Conservation (phyloP, 805 yeast species). For the Barnettozyma pratensis region DNA sequence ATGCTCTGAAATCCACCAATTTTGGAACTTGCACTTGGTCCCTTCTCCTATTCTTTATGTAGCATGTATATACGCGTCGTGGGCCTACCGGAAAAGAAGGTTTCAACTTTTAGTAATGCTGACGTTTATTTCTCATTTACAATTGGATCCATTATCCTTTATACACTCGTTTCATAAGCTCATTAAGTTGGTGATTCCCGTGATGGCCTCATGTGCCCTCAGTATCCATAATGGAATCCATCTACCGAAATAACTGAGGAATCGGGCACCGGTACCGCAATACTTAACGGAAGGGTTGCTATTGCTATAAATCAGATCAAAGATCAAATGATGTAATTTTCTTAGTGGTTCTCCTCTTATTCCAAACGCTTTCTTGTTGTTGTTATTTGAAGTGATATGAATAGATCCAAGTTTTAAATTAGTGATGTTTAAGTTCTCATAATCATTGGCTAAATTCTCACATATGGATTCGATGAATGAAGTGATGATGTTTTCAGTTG, state of each 20-base stretch:
- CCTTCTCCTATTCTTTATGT: slow-evolving; percentile 4
- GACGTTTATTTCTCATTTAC: too few relatives aligned
- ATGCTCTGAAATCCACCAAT: too few relatives aligned
- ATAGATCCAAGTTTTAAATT: slow-evolving; percentile 44
- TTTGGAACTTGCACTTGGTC: too few relatives aligned
- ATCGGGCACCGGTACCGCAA: slow-evolving; percentile 23
- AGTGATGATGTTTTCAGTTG: slow-evolving; percentile 54
- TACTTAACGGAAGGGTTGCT: slow-evolving; percentile 15
- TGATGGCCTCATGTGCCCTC: too few relatives aligned
- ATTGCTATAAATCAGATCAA: slow-evolving; percentile 20
- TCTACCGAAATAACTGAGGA: slow-evolving; percentile 13
- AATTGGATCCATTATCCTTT: too few relatives aligned
- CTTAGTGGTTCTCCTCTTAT: slow-evolving; percentile 20
- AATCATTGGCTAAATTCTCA: slow-evolving; percentile 31
- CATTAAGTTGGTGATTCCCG: too few relatives aligned
- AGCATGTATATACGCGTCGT: not conserved
- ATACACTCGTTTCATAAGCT: too few relatives aligned
- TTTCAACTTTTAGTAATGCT: too few relatives aligned
- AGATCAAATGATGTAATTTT: slow-evolving; percentile 18
- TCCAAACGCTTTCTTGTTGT: slow-evolving; percentile 14
- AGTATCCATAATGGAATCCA: slow-evolving; percentile 20
- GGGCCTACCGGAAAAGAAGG: not conserved
- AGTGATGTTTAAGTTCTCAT: slow-evolving; percentile 37
- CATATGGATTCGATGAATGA: slow-evolving; percentile 37
- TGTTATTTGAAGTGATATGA: slow-evolving; percentile 30